A percentile compares a stretch with the other conserved stretches of the same genome.
phyloP scores from a whole-genome alignment of 345 rosid genomes.

The Lepidium didymum region DNA sequence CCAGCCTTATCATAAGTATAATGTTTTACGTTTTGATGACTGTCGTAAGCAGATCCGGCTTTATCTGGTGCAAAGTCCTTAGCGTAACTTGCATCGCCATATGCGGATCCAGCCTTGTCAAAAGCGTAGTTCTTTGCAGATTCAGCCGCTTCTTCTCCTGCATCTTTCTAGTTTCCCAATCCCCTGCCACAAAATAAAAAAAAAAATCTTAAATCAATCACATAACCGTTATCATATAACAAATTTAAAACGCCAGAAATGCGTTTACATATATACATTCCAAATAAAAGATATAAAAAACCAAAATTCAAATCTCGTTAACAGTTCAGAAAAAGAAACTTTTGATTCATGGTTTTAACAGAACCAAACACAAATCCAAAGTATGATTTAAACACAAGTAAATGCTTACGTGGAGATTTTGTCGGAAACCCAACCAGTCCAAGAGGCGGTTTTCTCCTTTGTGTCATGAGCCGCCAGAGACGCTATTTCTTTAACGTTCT shows the following conservation, averaged over 20 bases:
- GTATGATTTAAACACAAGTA: background rate
- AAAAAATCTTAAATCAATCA: background rate
- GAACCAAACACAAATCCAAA: background rate
- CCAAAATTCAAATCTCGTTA: background rate
- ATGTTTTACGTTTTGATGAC: constrained; percentile 7
- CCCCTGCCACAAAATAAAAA: background rate
- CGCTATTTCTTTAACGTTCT: constrained; percentile 12
- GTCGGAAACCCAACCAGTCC: constrained; percentile 36
- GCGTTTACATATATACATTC: background rate
- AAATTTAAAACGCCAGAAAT: background rate
- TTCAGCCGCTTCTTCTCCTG: constrained; percentile 10
- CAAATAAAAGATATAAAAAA: background rate
- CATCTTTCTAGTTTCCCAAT: constrained; percentile 20
- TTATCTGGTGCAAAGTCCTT: constrained; percentile 1
- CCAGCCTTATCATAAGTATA: constrained; percentile 30
- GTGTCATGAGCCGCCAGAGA: constrained; percentile 24
- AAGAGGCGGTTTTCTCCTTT: constrained; percentile 23
- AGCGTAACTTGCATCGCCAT: constrained; percentile 15
- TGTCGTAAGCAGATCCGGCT: constrained; percentile 29
- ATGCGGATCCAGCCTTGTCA: constrained; percentile 28
- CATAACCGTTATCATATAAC: background rate
- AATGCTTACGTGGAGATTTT: constrained; percentile 34
- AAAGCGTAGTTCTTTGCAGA: constrained; percentile 6
- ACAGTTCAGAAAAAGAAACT: background rate
- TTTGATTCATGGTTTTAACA: background rate